These are phyloP conservation scores for Melianthus villosus DNA, from an alignment of 441 rosid genomes.

Conservation along the genomic window DNA sequence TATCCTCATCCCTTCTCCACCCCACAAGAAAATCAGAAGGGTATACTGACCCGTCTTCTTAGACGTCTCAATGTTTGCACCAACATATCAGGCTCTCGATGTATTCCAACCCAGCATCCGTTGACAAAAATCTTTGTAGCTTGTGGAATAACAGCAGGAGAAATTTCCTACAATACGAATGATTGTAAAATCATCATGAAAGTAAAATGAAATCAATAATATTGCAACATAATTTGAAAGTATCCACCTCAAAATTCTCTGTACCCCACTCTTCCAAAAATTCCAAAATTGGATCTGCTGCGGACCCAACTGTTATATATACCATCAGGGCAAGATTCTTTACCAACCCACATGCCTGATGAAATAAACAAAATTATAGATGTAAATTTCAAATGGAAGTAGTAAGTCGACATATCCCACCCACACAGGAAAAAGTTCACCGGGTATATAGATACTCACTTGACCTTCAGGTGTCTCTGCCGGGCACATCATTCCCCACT, in stretches of 20 bases:
- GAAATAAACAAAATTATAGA: slow-evolving; percentile 4
- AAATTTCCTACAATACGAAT: slow-evolving; percentile 54
- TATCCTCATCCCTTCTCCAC: too few relatives aligned
- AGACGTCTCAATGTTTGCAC: slow-evolving; percentile 79
- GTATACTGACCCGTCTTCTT: slow-evolving; percentile 65
- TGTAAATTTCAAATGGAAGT: neutral
- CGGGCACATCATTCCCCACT: slow-evolving; percentile 99
- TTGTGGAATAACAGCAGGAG: slow-evolving; percentile 94
- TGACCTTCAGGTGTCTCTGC: slow-evolving; percentile 99
- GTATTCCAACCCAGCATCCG: slow-evolving; percentile 97
- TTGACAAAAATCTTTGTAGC: slow-evolving; percentile 89
- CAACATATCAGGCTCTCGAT: slow-evolving; percentile 94
- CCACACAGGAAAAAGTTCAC: neutral
- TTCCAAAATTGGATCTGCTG: slow-evolving; percentile 75
- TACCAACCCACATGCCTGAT: slow-evolving; percentile 90
- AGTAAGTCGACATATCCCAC: slow-evolving; percentile 1
- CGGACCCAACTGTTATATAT: slow-evolving; percentile 88
- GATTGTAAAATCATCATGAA: slow-evolving; percentile 7
- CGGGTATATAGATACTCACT: slow-evolving; percentile 24
- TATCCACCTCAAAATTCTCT: slow-evolving; percentile 73
- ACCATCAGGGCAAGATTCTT: slow-evolving; percentile 98
- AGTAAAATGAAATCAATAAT: neutral
- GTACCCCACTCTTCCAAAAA: slow-evolving; percentile 97
- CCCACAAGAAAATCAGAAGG: too few relatives aligned
- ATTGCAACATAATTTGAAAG: neutral